Evolutionary conservation across 2,329 filamentous ascomycete species (phyloP), one percentile per base, ranked within the genome.

Genomic region (Exophiala mesophila): DNA sequence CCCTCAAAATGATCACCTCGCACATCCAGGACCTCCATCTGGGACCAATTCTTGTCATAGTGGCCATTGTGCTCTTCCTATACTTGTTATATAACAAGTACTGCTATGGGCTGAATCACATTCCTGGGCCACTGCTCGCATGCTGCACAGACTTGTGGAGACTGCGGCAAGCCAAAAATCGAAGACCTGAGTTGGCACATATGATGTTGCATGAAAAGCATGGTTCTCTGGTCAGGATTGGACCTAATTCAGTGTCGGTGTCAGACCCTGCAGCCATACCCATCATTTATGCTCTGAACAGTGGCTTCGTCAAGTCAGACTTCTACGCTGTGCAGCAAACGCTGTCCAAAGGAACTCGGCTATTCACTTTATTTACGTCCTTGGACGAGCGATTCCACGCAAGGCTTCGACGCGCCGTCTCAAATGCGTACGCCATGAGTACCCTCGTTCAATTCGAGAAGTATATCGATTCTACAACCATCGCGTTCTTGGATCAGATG

Each of bases 361-460:
- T 34, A 6, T 19, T 18, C 9, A 86, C 83, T 2, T 73, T 90
- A 12, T 89, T 89, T 68, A 85, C 80, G 57, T 85, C 83, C 0
- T 80, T 76, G 5, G 78, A 85, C 59, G 84, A 88, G 50, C 69
- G 73, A 28, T 88, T 84, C 63, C 85, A 90, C 59, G 77, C 82
- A 24, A 77, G 80, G 55, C 82, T 88, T 59, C 76, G 83, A 20
- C 76, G 84, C 45, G 82, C 79, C 52, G 82, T 90, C 40, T 88
- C 83, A 62, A 76, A 73, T 44, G 83, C 82, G 3, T 90, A 88
- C 21, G 23, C 41, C 20, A 48, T 48, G 41, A 44, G 35, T 19
- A 44, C 29, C 13, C 24, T 48, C 1, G 40, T 44, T n/a, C 31
- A 44, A 15, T 48, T 48, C 31, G 86, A 92, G 57, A 83, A 85